phyloP scores from a whole-genome alignment of 2,329 filamentous ascomycete species.

The Penicillium sp. region DNA sequence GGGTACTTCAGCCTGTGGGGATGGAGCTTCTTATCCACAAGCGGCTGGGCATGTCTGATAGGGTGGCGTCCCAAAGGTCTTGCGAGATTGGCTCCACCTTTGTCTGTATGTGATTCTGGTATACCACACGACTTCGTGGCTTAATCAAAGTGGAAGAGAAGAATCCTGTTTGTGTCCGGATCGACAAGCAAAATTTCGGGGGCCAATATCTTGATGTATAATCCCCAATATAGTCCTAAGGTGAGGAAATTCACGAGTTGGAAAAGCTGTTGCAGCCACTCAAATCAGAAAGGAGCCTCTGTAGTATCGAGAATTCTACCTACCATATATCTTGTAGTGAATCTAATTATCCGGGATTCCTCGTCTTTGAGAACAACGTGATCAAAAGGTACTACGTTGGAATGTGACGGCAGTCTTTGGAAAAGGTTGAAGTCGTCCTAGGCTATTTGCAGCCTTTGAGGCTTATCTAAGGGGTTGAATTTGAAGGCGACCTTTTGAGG shows the following conservation, averaged over 20 bases:
- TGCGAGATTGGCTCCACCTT: too few species aligned
- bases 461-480: constrained; percentile 14
- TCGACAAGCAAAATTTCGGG: constrained; percentile 28
- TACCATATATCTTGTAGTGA: constrained; percentile 22
- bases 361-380: constrained; percentile 22
- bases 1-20: not conserved
- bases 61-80: too few species aligned
- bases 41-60: too few species aligned
- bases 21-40: not conserved
- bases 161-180: constrained; percentile 14
- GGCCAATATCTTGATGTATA: constrained; percentile 29
- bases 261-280: constrained; percentile 22
- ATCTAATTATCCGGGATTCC: constrained; percentile 24
- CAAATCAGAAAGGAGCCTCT: constrained; percentile 17
- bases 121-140: constrained; percentile 4
- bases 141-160: constrained; percentile 24
- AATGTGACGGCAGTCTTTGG: constrained; percentile 22
- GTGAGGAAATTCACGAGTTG: constrained; percentile 21
- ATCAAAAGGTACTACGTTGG: constrained; percentile 26
- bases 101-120: too few species aligned
- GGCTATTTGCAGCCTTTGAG: constrained; percentile 12
- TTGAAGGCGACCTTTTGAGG: constrained; percentile 16
- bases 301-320: constrained; percentile 22
- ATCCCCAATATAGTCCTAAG: constrained; percentile 19
- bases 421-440: constrained; percentile 26